Base-by-base conservation (phyloP, 805 yeast species). In the Candida ulmi region DNA sequence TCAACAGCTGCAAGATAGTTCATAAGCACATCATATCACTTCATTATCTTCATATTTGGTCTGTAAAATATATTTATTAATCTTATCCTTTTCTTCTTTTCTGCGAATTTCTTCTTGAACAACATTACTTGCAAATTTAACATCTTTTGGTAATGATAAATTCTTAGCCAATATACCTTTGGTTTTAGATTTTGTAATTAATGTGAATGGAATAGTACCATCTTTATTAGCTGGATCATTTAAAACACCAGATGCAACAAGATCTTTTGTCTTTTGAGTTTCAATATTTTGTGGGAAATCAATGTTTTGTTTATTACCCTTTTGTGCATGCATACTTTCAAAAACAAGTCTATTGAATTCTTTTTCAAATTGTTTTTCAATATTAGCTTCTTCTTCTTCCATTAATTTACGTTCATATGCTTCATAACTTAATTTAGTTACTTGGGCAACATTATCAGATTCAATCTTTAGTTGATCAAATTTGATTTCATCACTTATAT, bases 321-420 rank as follows among this genome's bases (percentile, higher is more conserved):
- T 51, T 16, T 53, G 48, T 1, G 58, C 41, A 19, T 66, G 72
- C 42, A 75, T 60, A 9, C 83, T 68, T 17, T 76, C 80, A n/a
- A 61, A 50, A 43, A 80, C 63, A 51, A 82, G 57, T 37, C 58
- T 63, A 41, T 72, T 72, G 43, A 77, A 74, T 48, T 81, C 83
- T 37, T 61, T 68, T 29, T 80, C 87, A 36, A 83, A 46, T 27
- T 71, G 76, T 4, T 69, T 74, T 25, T 68, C 72, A 21, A 76
- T 68, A 43, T 67, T 67, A 25, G 53, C 57, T 40, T 74, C 75
- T 38, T 69, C 74, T 30, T 63, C 68, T 24, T 57, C 61, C 37
- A 50, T 54, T 19, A 66, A 41, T 38, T 60, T 66, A 19, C 51
- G 51, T 35, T 63, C 68, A 43, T 61, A 67, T 21, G 66, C 69